A percentile compares a stretch with the other conserved stretches of the same genome.
Evolutionary conservation across 176 grass and related monocot genomes (phyloP).

Genomic region (Themeda triandra): DNA sequence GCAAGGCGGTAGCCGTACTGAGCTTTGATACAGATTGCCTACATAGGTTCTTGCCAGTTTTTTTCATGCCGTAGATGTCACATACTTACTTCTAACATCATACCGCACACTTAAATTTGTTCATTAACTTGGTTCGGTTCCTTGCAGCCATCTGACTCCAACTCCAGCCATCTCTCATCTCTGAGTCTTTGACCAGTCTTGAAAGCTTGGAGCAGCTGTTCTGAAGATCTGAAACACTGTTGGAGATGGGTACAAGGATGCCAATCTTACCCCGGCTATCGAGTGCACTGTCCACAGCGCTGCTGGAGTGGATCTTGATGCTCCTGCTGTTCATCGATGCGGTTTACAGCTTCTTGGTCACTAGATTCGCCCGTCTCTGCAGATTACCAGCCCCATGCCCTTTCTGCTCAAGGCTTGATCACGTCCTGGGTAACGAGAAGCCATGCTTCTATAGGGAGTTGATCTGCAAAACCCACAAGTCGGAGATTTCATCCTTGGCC

Average conservation of each 20-base stretch:
- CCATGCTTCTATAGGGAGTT: slow-evolving; percentile 79
- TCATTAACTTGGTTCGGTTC: slow-evolving; percentile 13
- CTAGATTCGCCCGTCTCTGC: slow-evolving; percentile 70
- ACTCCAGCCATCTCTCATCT: slow-evolving; percentile 23
- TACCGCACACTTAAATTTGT: background rate
- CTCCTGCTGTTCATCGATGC: slow-evolving; percentile 70
- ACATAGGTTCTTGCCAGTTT: background rate
- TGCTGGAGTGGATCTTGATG: slow-evolving; percentile 88
- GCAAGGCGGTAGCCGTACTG: background rate
- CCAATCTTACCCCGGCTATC: slow-evolving; percentile 33
- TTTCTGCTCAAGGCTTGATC: slow-evolving; percentile 75
- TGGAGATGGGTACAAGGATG: slow-evolving; percentile 39
- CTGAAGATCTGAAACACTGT: background rate
- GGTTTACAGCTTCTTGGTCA: slow-evolving; percentile 59
- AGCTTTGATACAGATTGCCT: background rate
- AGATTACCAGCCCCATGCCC: slow-evolving; percentile 68
- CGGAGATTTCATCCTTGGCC: slow-evolving; percentile 75
- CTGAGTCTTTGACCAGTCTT: slow-evolving; percentile 17
- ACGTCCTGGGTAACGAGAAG: slow-evolving; percentile 68
- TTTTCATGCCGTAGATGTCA: background rate
- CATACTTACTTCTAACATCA: background rate
- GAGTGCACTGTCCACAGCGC: slow-evolving; percentile 43
- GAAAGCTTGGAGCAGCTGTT: background rate
- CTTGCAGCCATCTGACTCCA: slow-evolving; percentile 7
- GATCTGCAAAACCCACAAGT: slow-evolving; percentile 76